A percentile compares a stretch with the other conserved stretches of the same genome.
phyloP scores from a whole-genome alignment of 2,329 filamentous ascomycete genomes.

The Fusarium cyanostomum region DNA sequence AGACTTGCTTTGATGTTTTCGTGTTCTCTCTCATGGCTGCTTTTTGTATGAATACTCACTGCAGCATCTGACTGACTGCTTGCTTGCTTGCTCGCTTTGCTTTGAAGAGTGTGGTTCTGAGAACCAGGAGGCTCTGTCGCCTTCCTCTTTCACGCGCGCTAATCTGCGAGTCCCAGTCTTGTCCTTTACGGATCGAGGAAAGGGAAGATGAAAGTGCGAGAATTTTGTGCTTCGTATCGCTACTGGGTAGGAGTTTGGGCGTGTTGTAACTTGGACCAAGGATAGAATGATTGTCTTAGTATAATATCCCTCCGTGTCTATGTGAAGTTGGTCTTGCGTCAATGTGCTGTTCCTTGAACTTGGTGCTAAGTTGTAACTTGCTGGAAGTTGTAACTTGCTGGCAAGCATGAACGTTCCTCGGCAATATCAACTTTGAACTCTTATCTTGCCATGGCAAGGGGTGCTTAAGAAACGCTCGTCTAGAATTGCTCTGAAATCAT shows the following conservation, averaged over 20 bases:
- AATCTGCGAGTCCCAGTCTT: conserved; percentile 4
- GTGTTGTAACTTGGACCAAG: conserved; percentile 27
- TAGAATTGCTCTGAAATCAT: conserved; percentile 27
- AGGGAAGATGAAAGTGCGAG: conserved; percentile 20
- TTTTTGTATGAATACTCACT: conserved; percentile 34
- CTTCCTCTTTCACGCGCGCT: conserved; percentile 1
- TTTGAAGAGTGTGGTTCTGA: conserved; percentile 16
- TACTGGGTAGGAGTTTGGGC: conserved; percentile 40
- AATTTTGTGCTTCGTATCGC: conserved; percentile 30
- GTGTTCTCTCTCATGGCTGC: conserved; percentile 9
- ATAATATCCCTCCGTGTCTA: not conserved
- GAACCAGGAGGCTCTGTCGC: conserved; percentile 6
- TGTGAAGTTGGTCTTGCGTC: not conserved
- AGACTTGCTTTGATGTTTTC: conserved; percentile 23
- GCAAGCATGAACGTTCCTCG: too few relatives aligned
- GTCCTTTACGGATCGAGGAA: conserved; percentile 13
- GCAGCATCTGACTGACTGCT: conserved; percentile 7
- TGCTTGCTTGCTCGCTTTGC: conserved; percentile 8
- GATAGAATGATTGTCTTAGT: conserved; percentile 39
- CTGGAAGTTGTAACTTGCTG: too few relatives aligned
- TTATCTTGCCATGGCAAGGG: not conserved
- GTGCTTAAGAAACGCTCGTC: not conserved
- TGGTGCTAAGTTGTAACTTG: too few relatives aligned
- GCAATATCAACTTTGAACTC: not conserved
- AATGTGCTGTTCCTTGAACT: too few relatives aligned